These are phyloP conservation scores for Mortierella sp. DNA, from an alignment of 371 early-diverging fungal species.

Conservation along the genomic window DNA sequence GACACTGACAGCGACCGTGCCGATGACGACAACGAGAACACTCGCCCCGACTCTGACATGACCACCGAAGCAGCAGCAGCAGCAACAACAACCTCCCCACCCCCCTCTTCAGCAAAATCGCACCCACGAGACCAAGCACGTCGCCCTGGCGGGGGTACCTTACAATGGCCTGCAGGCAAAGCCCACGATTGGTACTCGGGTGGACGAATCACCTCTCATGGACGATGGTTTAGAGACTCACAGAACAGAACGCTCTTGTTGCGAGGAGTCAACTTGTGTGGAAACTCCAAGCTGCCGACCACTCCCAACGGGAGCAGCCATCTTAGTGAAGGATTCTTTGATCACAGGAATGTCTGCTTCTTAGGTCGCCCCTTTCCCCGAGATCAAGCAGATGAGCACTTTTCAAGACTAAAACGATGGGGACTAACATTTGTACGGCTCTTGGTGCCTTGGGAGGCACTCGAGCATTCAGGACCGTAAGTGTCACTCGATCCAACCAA, in stretches of 20 bases:
- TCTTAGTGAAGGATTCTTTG: constrained; percentile 70
- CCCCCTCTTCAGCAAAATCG: too few species aligned
- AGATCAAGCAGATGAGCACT: constrained; percentile 80
- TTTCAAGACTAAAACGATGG: constrained; percentile 77
- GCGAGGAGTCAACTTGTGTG: constrained; percentile 76
- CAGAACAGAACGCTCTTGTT: constrained; percentile 63
- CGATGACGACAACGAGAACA: constrained; percentile 2
- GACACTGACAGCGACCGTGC: constrained; percentile 26
- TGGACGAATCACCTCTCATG: constrained; percentile 46
- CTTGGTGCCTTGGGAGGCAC: constrained; percentile 84
- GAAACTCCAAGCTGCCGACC: constrained; percentile 72
- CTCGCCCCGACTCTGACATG: too few species aligned
- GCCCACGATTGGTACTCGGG: constrained; percentile 55
- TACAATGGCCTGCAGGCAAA: constrained; percentile 37
- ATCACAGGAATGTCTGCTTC: constrained; percentile 72
- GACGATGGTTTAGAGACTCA: constrained; percentile 64
- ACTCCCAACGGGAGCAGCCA: constrained; percentile 65
- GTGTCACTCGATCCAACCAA: too few species aligned
- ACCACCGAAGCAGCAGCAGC: too few species aligned
- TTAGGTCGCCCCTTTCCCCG: constrained; percentile 81
- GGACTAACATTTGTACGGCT: constrained; percentile 82
- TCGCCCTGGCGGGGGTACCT: constrained; percentile 30
- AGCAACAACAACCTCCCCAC: too few species aligned
- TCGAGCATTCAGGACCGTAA: constrained; percentile 75
- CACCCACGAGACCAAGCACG: too few species aligned